Evolutionary conservation across 352 stramenopile species (phyloP), one percentile per base, ranked within the genome.

Genomic region (Phytophthora syringae): DNA sequence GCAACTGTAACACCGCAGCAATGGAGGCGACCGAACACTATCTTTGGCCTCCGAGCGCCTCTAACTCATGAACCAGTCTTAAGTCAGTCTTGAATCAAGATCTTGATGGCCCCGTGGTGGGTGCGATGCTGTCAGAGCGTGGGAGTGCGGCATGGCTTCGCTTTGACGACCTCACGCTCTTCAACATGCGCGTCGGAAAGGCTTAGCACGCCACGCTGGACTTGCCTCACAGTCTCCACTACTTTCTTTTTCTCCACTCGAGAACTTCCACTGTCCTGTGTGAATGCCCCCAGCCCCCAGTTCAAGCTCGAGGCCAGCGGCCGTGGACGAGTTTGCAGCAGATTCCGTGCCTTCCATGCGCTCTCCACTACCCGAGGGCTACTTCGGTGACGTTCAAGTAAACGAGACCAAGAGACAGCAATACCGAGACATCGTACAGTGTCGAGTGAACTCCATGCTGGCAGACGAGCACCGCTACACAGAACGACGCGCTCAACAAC

Each of bases 341-440:
- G 45, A 56, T 13, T n/a, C 42, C 21, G 56, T 53, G 48, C 40
- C 37, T 11, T 34, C 43, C 16, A 60, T 70, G 51, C 37, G 45
- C 13, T 74, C 60, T 34, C 74, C 70, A 7, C 21, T 82, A 13
- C 63, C 63, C 18, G 40, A 50, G 11, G 57, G 43, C 13, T 72
- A 76, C 68, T 80, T 86, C 45, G 60, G 60, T 2, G n/a, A 57
- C 12, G 47, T 74, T 7, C 40, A 67, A 27, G 37, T 84, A 37
- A 67, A 70, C 13, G 21, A 24, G 0, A 66, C 64, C 18, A 71
- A 84, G 47, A 52, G 75, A 18, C 32, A 80, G 18, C 57, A 80
- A 24, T 80, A 68, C 43, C 43, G 43, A 13, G 52, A 60, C 7
- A 49, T 77, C 7, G 76, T 76, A 10, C 58, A 30, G 18, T 44